Base-by-base conservation (phyloP, 352 stramenopile genomes). In the Pythium apleroticum region DNA sequence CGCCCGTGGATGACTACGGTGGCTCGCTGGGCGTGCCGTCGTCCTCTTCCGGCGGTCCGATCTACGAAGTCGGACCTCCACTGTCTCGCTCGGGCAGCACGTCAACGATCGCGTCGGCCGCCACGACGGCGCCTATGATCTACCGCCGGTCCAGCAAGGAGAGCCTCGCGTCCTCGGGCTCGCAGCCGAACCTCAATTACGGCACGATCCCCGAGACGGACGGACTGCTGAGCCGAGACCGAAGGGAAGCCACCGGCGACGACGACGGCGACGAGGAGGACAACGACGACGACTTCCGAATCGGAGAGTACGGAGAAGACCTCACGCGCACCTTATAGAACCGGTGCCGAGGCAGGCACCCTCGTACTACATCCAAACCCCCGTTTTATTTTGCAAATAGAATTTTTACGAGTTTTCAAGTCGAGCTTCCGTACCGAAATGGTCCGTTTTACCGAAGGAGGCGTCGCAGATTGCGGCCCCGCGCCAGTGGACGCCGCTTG, bases 401-500 rank as follows among this genome's bases (percentile, higher is more conserved):
- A 68, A 35, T 63, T 46, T 31, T 48, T 59, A 37, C 28, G 24
- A 39, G n/a, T 43, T 31, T 48, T 48, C 11, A 15, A n/a, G 31
- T 57, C 43, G n/a, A 17, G 20, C 43, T 48, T n/a, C 19, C 22
- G 15, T n/a, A 33, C 24, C n/a, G 31, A n/a, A n/a, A n/a, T n/a
- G n/a, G n/a, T n/a, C n/a, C n/a, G n/a, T n/a, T 24, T 43, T 57
- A 91, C 41, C 74, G 76, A 52, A 90, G 71, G 33, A 91, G 57
- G 27, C 83, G 79, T 24, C 77, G 76, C 58, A 86, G 66, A 45
- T 78, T 85, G 68, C 83, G 83, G 1, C 80, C 81, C 0, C 86
- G 73, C 0, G 81, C 78, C 3, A 92, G 66, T 8, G 84, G 83
- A 12, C 81, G 83, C 30, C 83, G 80, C 52, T 88, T 88, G 73